Conservation (phyloP, 371 early-diverging fungal species). For the Mortierella sp. region DNA sequence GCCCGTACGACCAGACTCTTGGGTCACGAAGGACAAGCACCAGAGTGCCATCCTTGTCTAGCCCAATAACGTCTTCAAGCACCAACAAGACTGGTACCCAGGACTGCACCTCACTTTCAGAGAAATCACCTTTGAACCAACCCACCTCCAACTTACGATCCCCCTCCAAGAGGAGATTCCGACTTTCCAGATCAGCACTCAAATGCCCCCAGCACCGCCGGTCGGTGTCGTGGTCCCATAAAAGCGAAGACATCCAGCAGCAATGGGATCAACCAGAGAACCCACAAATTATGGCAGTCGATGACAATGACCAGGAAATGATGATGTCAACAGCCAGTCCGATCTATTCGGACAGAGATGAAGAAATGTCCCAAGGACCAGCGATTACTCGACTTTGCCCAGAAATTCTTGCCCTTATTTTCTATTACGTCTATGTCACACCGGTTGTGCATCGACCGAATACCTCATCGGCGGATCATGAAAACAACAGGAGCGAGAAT, state of each 20-base stretch:
- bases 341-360: not conserved
- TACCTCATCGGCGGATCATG: slow-evolving; percentile 1
- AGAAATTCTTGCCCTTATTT: slow-evolving; percentile 46
- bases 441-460: slow-evolving; percentile 48
- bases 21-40: slow-evolving; percentile 33
- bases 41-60: slow-evolving; percentile 3
- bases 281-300: slow-evolving; percentile 11
- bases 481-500: no score
- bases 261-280: not conserved
- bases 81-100: not conserved
- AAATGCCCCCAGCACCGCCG: slow-evolving; percentile 8
- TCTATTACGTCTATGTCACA: slow-evolving; percentile 52
- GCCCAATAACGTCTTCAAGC: slow-evolving; percentile 1
- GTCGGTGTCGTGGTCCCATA: not conserved
- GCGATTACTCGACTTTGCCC: slow-evolving; percentile 49
- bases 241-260: not conserved
- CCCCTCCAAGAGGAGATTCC: slow-evolving; percentile 10
- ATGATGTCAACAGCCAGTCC: not conserved
- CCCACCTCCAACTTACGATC: slow-evolving; percentile 10
- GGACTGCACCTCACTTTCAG: not conserved
- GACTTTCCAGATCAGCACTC: slow-evolving; percentile 12
- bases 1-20: slow-evolving; percentile 37
- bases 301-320: slow-evolving; percentile 6
- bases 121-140: slow-evolving; percentile 5
- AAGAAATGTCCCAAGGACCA: slow-evolving; percentile 10